Base-by-base conservation (phyloP, 331 rosid genomes). In the Acacia pycnantha region DNA sequence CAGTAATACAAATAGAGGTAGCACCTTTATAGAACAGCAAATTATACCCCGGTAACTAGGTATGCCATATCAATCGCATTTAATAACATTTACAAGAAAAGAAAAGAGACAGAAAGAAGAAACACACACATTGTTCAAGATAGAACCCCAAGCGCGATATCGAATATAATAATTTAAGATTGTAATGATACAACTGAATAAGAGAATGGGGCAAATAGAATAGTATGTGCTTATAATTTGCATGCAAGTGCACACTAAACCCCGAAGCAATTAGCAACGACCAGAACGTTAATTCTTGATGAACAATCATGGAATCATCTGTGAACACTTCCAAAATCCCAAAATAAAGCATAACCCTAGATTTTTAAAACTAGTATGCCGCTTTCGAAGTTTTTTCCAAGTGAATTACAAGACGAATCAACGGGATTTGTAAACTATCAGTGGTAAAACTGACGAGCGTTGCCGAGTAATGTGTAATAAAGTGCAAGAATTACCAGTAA, bases 401-500 rank as follows among this genome's bases (percentile, higher is more conserved):
- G 50, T 10, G 47, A 77, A 73, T 35, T 67, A 26, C 6, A 2
- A 33, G 75, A 79, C 41, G 44, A 86, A 81, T 70, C 68, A 59
- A 27, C n/a, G 15, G 40, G 29, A 58, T 59, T n/a, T 22, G 1
- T 0, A 65, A 76, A 79, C 53, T 44, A 73, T 26, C 58, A 80
- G 77, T 74, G 7, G 41, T 54, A 1, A 43, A 76, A 84, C 81
- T 77, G 18, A 56, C 18, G 83, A 68, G 79, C 58, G 64, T 15
- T 26, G 56, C 0, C 72, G 12, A 48, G 77, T 12, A 68, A 71
- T 54, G 75, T 24, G 47, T 79, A 81, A 65, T 19, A 31, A 75
- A 80, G 70, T 62, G 83, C 59, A 31, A 69, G 85, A 84, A 70
- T 90, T 88, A 90, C 91, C 94, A 46, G 87, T 87, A 85, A 46